Evolutionary conservation across 176 grass and related monocot genomes (phyloP).

Genomic region (Echinochloa phyllopogon): DNA sequence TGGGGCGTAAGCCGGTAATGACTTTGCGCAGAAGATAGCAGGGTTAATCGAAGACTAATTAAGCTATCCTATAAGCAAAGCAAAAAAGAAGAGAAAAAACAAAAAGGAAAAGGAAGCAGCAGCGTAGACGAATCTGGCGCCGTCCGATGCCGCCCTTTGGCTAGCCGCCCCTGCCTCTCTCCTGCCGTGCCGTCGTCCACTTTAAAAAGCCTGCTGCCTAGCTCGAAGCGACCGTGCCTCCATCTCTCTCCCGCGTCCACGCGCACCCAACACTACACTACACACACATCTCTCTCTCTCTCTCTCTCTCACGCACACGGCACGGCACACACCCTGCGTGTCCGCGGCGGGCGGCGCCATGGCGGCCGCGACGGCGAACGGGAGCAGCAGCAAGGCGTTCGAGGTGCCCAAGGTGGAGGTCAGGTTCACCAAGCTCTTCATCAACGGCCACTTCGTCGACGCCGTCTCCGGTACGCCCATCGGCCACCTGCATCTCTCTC

Average conservation of each 20-base stretch:
- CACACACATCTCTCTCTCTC: neutral
- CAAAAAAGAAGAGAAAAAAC: neutral
- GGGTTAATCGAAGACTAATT: neutral
- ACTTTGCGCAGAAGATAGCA: neutral
- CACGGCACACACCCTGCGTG: too few species aligned
- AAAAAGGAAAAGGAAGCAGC: neutral
- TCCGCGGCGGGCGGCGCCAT: neutral
- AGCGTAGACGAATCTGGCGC: neutral
- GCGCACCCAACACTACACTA: too few species aligned
- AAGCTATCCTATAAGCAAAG: neutral
- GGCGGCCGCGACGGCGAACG: conserved; percentile 38
- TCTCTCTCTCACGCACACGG: neutral
- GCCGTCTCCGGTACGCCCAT: conserved; percentile 62
- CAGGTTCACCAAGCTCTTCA: conserved; percentile 95
- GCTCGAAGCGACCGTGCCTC: neutral
- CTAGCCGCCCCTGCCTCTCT: neutral
- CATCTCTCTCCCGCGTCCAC: neutral
- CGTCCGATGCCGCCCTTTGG: neutral
- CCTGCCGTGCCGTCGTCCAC: neutral
- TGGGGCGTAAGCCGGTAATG: too few species aligned
- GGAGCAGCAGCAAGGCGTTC: conserved; percentile 32
- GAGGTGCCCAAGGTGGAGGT: conserved; percentile 67
- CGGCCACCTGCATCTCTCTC: too few species aligned
- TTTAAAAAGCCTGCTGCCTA: neutral
- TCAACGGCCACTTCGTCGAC: conserved; percentile 87